These are phyloP conservation scores for Medicago ruthenica DNA, from an alignment of 306 rosid species.

Conservation along the genomic window DNA sequence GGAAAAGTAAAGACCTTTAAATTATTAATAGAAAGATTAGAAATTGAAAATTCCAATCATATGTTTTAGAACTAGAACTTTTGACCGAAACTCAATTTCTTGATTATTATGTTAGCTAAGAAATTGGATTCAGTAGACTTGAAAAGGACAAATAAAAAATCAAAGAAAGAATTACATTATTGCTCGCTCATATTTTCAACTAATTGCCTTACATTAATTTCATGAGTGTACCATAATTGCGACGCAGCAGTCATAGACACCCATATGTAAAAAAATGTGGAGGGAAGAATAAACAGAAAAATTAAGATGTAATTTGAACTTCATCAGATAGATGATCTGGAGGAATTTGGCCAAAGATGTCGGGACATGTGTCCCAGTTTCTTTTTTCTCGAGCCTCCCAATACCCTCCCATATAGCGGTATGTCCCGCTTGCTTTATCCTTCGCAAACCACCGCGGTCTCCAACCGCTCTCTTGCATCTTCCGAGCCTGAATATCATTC, in stretches of 20 bases:
- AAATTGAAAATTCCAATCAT: background rate
- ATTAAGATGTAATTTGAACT: conserved; percentile 42
- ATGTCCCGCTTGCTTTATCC: conserved; percentile 81
- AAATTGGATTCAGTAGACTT: conserved; percentile 4
- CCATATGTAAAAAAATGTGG: conserved; percentile 50
- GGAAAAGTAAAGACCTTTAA: no score
- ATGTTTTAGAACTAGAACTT: background rate
- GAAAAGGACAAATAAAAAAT: background rate
- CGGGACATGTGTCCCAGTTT: conserved; percentile 91
- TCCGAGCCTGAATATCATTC: conserved; percentile 73
- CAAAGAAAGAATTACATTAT: conserved; percentile 46
- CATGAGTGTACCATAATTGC: conserved; percentile 49
- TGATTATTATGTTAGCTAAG: background rate
- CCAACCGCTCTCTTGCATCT: conserved; percentile 99
- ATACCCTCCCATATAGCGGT: conserved; percentile 81
- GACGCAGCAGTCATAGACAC: conserved; percentile 35
- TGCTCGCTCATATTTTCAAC: conserved; percentile 49
- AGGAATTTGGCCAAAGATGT: conserved; percentile 85
- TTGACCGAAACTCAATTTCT: background rate
- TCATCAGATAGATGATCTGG: conserved; percentile 72
- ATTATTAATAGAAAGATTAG: background rate
- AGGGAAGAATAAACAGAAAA: conserved; percentile 45
- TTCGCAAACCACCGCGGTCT: conserved; percentile 88
- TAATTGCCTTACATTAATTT: conserved; percentile 60
- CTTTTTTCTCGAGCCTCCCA: conserved; percentile 86